Evolutionary conservation across 148 eudicot species (phyloP), one percentile per base, ranked within the genome.

Genomic region (Persicaria tinctoria): DNA sequence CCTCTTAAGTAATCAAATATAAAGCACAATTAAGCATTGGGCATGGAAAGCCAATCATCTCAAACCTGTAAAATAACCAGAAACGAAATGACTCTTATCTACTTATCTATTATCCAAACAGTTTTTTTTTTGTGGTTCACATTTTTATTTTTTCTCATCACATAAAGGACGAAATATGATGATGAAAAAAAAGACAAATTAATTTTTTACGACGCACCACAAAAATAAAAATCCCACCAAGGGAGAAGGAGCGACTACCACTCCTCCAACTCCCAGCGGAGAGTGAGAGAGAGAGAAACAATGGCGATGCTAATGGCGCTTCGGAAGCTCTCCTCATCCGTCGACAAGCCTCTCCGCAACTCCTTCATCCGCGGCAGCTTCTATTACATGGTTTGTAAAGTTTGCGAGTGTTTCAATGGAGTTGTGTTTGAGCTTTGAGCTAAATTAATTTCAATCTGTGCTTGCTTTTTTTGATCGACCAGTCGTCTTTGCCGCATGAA

Each of bases 241-340:
- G 47, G 17, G 48, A 32, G 48, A 66, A 41, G 17, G 48, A 38
- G 48, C 70, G 48, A 1, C 70, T 12, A 13, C 48, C 18, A 66
- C 0, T 9, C 9, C 48, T 60, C 48, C 70, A 66, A 66, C 70
- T 66, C 32, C n/a, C 41, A 13, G 0, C 4, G 46, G 70, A 41
- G 70, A 76, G 59, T 50, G 74, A 68, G 38, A 2, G 27, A 54
- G 44, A 77, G 77, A 75, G 38, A 75, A 66, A 70, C 38, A 75
- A 92, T 92, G 99, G 96, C 97, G 54, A 84, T 95, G 96, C 92
- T 96, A 56, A 84, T 90, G 91, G 97, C 96, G 57, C 86, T 95
- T 59, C 89, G 97, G 16, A 84, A 88, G 83, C 92, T 95, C 53
- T 84, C 91, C 4, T 90, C 93, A 20, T 81, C 97, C 72, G 79